Base-by-base conservation (phyloP, 805 yeast species). In the Nakazawaea wyomingensis region DNA sequence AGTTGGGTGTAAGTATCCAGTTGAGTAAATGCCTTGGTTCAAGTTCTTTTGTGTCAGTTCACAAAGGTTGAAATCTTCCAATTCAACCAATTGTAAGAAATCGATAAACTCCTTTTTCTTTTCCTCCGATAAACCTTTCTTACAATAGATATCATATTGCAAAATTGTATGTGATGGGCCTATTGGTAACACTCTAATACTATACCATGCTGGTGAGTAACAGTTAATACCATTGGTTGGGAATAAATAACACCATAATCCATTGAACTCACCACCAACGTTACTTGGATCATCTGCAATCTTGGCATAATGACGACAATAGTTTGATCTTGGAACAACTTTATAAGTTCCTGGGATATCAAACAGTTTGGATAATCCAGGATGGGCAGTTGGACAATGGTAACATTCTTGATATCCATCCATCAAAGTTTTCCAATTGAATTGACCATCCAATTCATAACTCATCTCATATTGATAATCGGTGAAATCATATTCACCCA, bases 391-490 rank as follows among this genome's bases (percentile, higher is more conserved):
- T 34, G 84, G 83, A 57, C 83, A 78, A 56, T 78, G 84, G 60
- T 78, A 78, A 52, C 83, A 78, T 59, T 78, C 83, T 61, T 78
- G 82, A 60, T 78, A 78, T 7, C 84, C 82, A 52, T 78, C 83
- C 81, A 78, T 76, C 47, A 78, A 65, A 4, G 83, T 78, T 53
- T 78, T 78, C 83, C 84, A 78, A 62, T 78, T 78, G 64, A 78
- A 78, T 52, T 73, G 63, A 39, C 84, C 83, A 50, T 76, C 81
- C 35, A 78, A 65, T 55, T 78, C 82, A 50, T 77, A 78, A 13
- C 80, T 72, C 82, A 77, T 76, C 59, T 78, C 76, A 60, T 76
- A 78, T 50, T 78, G 82, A 52, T 78, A 78, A 56, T 78, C 82
- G 24, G 66, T 59, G 53, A 78, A 78, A 54, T 78, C 83, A 54